These are phyloP conservation scores for Eurotiales sp. DNA, from an alignment of 2,329 filamentous ascomycete genomes.

Conservation along the genomic window DNA sequence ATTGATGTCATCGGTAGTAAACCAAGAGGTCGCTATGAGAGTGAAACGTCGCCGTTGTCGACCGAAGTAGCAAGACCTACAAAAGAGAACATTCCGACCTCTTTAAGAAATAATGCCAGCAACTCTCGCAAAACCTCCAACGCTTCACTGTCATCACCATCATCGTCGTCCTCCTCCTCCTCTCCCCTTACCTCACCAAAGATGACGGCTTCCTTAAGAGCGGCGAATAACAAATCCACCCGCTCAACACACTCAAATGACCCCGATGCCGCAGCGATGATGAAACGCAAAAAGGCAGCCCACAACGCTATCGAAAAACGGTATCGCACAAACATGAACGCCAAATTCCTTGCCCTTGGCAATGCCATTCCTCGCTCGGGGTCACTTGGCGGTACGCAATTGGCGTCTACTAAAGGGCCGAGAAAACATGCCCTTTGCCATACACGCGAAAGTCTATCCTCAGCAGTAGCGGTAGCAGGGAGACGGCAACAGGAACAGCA, in stretches of 20 bases:
- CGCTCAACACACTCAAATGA: conserved; percentile 8
- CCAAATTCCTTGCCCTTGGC: conserved; percentile 38
- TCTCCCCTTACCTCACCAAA: conserved; percentile 8
- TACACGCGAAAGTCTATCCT: neutral
- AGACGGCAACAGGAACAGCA: conserved; percentile 11
- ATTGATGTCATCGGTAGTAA: neutral
- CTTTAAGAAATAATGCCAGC: neutral
- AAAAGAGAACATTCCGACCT: neutral
- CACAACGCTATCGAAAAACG: conserved; percentile 42
- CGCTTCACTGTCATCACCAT: conserved; percentile 6
- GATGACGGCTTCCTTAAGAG: neutral
- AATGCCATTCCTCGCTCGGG: conserved; percentile 26
- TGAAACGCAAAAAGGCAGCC: conserved; percentile 33
- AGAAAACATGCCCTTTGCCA: conserved; percentile 10
- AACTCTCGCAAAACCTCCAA: conserved; percentile 12
- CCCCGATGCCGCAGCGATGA: conserved; percentile 20
- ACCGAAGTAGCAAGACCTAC: neutral
- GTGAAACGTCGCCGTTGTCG: neutral
- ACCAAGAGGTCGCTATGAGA: neutral
- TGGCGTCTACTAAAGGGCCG: conserved; percentile 8
- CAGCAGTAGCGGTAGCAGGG: neutral
- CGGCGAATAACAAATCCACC: neutral
- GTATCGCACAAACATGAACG: conserved; percentile 42
- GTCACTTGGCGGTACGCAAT: conserved; percentile 2
- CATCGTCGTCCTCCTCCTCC: too few relatives aligned